Base-by-base conservation (phyloP, 768 basidiomycete genomes). In the Suillus paluster region DNA sequence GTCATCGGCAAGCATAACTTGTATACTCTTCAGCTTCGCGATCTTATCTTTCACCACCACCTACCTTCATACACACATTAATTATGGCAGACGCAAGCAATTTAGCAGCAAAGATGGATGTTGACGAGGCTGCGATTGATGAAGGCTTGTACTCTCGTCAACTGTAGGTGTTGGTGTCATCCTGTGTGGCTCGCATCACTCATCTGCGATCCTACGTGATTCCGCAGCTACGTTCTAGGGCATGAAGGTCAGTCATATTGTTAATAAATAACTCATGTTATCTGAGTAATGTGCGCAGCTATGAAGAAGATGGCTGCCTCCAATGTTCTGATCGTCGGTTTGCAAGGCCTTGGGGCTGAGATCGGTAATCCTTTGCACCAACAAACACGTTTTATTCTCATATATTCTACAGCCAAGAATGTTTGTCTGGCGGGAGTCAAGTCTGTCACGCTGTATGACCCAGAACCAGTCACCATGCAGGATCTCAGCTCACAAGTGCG, bases 251-350 rank as follows among this genome's bases (percentile, higher is more conserved):
- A 65, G 74, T 56, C 59, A 49, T 58, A 14, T 33, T 5, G n/a
- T 30, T 36, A 30, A 33, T 50, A 27, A 19, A 6, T 19, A 38
- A 55, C 25, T 23, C n/a, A 56, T 25, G 4, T 17, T 69, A 25
- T 49, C 65, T 75, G 55, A 78, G 36, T 10, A 23, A 34, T n/a
- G 30, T 50, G n/a, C 12, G 9, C 67, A 98, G 97, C 97, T 49
- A 99, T 99, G 97, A 97, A 97, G 83, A 90, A 89, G 72, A 99
- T 99, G 97, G 97, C 97, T 8, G 82, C 86, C 17, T 98, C 96
- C 41, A 97, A 97, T 72, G 91, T 99, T 45, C 85, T 99, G 64
- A 87, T 99, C 65, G 89, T 97, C 50, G 97, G 97, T 11, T 77
- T 95, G 71, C 89, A 91, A 61, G 97, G 97, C 58, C 78, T 99